Conservation (phyloP, 257 asterid species). For the Nyctanthes arbortristis region DNA sequence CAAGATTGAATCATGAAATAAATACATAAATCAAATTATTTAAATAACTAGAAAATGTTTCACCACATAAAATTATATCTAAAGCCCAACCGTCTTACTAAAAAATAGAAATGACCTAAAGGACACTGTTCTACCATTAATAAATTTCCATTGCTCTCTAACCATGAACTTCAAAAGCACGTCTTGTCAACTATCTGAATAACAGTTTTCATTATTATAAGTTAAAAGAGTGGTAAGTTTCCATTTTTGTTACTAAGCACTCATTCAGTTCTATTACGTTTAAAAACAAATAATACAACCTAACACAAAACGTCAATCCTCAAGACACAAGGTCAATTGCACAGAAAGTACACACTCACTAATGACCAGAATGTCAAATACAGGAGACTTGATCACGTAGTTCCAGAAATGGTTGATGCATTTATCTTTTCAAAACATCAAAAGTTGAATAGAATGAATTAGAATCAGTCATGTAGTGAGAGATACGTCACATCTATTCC, state of each 20-base stretch:
- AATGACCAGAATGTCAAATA: not conserved
- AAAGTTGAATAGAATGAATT: too few species aligned
- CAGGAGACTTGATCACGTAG: not conserved
- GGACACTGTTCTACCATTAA: not conserved
- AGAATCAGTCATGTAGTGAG: too few species aligned
- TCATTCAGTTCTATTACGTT: too few species aligned
- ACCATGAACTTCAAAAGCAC: not conserved
- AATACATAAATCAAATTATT: not conserved
- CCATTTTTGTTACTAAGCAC: too few species aligned
- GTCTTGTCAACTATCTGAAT: not conserved
- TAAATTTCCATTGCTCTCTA: not conserved
- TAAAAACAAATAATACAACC: too few species aligned
- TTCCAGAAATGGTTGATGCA: not conserved
- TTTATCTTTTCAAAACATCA: not conserved
- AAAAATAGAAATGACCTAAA: too few species aligned
- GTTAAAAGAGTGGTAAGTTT: too few species aligned
- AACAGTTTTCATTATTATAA: not conserved
- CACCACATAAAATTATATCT: not conserved
- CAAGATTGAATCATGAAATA: not conserved
- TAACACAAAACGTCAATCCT: not conserved
- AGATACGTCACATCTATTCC: not conserved
- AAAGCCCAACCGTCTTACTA: too few species aligned
- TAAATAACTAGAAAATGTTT: not conserved
- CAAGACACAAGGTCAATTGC: not conserved
- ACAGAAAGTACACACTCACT: not conserved